These are phyloP conservation scores for Pilobolus umbonatus DNA, from an alignment of 192 early-diverging fungal genomes.

Conservation along the genomic window DNA sequence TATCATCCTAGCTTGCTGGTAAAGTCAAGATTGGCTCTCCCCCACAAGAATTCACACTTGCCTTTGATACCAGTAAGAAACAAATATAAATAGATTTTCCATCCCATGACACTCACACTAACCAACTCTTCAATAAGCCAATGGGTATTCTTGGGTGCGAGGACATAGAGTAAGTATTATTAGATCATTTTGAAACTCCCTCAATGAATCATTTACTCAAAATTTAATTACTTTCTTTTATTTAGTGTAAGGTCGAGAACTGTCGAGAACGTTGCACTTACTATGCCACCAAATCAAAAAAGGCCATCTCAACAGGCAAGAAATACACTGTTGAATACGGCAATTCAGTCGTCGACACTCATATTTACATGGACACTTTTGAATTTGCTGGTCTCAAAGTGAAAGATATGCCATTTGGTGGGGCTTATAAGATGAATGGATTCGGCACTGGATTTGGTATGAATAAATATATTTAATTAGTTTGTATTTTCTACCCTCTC, in stretches of 20 bases:
- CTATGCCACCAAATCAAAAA: slow-evolving; percentile 23
- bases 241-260: slow-evolving; percentile 27
- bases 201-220: neutral
- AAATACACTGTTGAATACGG: slow-evolving; percentile 34
- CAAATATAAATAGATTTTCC: too few species aligned
- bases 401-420: slow-evolving; percentile 31
- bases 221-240: slow-evolving; percentile 1
- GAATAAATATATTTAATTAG: neutral
- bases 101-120: too few species aligned
- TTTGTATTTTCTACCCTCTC: too few species aligned
- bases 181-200: neutral
- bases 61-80: slow-evolving; percentile 75
- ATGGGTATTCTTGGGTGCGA: slow-evolving; percentile 34
- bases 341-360: slow-evolving; percentile 28
- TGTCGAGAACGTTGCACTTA: slow-evolving; percentile 34
- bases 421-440: slow-evolving; percentile 32
- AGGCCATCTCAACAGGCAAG: slow-evolving; percentile 13
- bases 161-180: slow-evolving; percentile 26
- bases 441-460: slow-evolving; percentile 27
- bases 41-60: slow-evolving; percentile 84
- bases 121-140: slow-evolving; percentile 13
- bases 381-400: slow-evolving; percentile 27
- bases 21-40: slow-evolving; percentile 83
- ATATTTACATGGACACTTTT: slow-evolving; percentile 27
- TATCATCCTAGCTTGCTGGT: slow-evolving; percentile 75